Evolutionary conservation across 495 filamentous ascomycete genomes (phyloP).

Genomic region (Penicillium diatomitis): DNA sequence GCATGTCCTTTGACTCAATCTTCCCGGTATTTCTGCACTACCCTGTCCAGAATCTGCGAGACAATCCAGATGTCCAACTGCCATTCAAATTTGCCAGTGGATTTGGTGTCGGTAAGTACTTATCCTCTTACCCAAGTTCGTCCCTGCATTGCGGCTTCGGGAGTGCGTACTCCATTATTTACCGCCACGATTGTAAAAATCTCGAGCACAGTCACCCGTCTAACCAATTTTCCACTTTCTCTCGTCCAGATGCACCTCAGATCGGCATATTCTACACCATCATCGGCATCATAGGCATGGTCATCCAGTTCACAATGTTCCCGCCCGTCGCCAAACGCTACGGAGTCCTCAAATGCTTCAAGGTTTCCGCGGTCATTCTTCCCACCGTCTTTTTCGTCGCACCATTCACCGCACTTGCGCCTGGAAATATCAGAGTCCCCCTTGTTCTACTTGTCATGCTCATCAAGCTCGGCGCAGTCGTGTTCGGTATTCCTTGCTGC

Average conservation of each 20-base stretch:
- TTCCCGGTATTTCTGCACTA: conserved; percentile 77
- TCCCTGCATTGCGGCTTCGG: too few species aligned
- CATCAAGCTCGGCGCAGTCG: conserved; percentile 57
- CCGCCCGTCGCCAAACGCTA: conserved; percentile 56
- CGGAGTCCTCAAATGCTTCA: conserved; percentile 63
- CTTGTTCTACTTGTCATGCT: conserved; percentile 41
- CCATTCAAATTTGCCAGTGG: conserved; percentile 75
- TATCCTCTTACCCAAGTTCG: neutral
- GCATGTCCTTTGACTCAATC: conserved; percentile 70
- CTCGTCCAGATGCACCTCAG: conserved; percentile 39
- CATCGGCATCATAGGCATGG: conserved; percentile 61
- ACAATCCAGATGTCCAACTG: conserved; percentile 49
- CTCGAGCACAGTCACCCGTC: neutral
- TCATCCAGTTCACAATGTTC: conserved; percentile 75
- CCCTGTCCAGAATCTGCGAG: conserved; percentile 43
- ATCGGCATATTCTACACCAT: conserved; percentile 73
- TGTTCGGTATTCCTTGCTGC: conserved; percentile 78
- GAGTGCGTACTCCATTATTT: too few species aligned
- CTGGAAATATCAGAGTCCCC: conserved; percentile 29
- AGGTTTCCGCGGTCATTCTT: conserved; percentile 48
- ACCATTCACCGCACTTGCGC: conserved; percentile 61
- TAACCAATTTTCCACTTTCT: neutral
- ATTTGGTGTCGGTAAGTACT: conserved; percentile 50
- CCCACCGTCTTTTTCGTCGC: conserved; percentile 64
- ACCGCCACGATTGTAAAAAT: too few species aligned